Evolutionary conservation across 805 yeast species (phyloP).

Genomic region (Pichia kluyveri): DNA sequence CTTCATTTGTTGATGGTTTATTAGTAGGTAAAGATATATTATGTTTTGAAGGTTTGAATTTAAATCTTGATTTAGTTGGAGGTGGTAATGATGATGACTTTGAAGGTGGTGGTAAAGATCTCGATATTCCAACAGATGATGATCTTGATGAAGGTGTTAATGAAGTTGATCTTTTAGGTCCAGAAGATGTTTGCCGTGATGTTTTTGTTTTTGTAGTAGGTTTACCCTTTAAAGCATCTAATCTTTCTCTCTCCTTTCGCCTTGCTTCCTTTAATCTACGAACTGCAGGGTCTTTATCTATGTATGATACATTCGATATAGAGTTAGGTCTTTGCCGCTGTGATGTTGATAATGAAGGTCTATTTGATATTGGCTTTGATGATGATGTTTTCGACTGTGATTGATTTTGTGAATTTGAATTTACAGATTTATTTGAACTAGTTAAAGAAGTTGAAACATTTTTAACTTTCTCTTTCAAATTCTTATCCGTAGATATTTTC

Average conservation of each 20-base stretch:
- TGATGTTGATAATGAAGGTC: not conserved
- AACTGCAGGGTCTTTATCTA: slow-evolving; percentile 56
- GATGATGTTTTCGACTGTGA: not conserved
- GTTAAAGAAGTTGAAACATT: not conserved
- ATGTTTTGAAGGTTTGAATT: not conserved
- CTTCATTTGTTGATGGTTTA: slow-evolving; percentile 11
- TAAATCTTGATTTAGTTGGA: slow-evolving; percentile 4
- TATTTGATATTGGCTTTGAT: not conserved
- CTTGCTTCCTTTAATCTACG: slow-evolving; percentile 60
- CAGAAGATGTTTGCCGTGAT: not conserved
- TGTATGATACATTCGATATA: not conserved
- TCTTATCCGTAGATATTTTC: slow-evolving; percentile 21
- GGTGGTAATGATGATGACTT: not conserved
- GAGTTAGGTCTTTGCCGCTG: too few species aligned
- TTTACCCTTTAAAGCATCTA: slow-evolving; percentile 25
- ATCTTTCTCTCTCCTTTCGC: slow-evolving; percentile 40
- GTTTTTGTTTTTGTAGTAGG: not conserved
- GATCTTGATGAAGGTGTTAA: not conserved
- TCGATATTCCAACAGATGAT: too few species aligned
- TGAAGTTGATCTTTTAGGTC: not conserved
- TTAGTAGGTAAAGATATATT: not conserved
- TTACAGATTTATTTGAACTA: slow-evolving; percentile 5
- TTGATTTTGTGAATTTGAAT: not conserved
- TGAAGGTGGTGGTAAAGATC: not conserved
- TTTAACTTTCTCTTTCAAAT: not conserved